Conservation (phyloP, 805 yeast genomes). For the Candida nemodendra region DNA sequence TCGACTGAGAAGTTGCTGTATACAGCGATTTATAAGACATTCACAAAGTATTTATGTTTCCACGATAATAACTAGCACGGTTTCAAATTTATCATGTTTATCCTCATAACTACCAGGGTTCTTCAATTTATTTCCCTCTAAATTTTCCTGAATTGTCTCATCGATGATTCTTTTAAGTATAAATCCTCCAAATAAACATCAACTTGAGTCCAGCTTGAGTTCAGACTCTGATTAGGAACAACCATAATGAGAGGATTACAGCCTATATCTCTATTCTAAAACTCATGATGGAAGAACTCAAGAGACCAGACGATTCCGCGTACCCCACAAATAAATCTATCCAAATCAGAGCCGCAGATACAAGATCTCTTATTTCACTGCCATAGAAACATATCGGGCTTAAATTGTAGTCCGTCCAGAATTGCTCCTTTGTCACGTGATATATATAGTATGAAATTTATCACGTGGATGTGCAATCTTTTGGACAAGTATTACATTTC, state of each 20-base stretch:
- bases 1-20: not conserved
- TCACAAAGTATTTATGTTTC: not conserved
- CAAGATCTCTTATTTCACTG: no score
- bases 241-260: not conserved
- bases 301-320: not conserved
- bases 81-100: not conserved
- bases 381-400: no score
- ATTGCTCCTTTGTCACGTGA: no score
- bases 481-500: no score
- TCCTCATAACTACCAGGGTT: not conserved
- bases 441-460: no score
- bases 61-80: not conserved
- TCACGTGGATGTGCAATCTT: no score
- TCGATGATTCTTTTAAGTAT: not conserved
- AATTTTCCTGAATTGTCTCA: not conserved
- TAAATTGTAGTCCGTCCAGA: no score
- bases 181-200: not conserved
- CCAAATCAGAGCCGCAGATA: not conserved
- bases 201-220: not conserved
- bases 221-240: not conserved
- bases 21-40: not conserved
- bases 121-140: not conserved
- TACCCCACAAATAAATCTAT: not conserved
- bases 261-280: not conserved
- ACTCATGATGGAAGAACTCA: not conserved